A percentile compares a stretch with the other conserved stretches of the same genome.
These are phyloP conservation scores for Goffeauzyma gilvescens DNA, from an alignment of 768 basidiomycete genomes.

Conservation along the genomic window DNA sequence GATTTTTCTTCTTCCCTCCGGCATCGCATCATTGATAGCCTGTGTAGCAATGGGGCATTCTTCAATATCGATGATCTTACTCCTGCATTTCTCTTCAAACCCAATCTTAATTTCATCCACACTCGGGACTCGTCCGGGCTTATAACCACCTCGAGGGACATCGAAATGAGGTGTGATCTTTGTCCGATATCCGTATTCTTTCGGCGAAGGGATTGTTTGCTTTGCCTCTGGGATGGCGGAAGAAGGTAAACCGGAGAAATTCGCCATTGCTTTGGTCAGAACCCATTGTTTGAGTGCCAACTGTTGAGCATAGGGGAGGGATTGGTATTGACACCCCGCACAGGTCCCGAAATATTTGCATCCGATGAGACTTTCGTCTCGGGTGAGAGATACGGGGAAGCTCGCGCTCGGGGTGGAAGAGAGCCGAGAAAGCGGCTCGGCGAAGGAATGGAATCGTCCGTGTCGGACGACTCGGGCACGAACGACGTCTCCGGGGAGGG, in stretches of 20 bases:
- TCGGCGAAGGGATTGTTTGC: constrained; percentile 65
- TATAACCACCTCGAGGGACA: constrained; percentile 48
- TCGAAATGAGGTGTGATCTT: constrained; percentile 97
- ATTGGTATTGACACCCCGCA: constrained; percentile 84
- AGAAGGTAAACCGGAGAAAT: constrained; percentile 43
- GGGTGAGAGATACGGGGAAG: constrained; percentile 6
- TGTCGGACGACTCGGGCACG: constrained; percentile 53
- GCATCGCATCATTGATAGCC: constrained; percentile 51
- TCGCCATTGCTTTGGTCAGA: constrained; percentile 61
- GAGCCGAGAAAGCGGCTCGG: constrained; percentile 48
- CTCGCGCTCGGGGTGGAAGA: not conserved
- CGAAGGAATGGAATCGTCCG: constrained; percentile 48
- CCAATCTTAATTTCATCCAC: too few species aligned
- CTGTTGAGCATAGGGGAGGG: constrained; percentile 67
- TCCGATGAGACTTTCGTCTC: constrained; percentile 4
- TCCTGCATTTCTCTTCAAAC: constrained; percentile 9
- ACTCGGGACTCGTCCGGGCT: too few species aligned
- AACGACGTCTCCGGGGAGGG: constrained; percentile 64
- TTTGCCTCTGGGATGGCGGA: constrained; percentile 40
- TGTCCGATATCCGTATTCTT: constrained; percentile 80
- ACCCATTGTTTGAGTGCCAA: constrained; percentile 71
- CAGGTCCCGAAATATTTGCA: constrained; percentile 12
- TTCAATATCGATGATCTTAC: constrained; percentile 9
- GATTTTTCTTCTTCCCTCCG: constrained; percentile 46
- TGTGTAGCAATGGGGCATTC: constrained; percentile 83